Percentiles rank a stretch among this genome's conserved stretches.
These are phyloP conservation scores for Phallus indusiatus DNA, from an alignment of 768 basidiomycete species.

Conservation along the genomic window DNA sequence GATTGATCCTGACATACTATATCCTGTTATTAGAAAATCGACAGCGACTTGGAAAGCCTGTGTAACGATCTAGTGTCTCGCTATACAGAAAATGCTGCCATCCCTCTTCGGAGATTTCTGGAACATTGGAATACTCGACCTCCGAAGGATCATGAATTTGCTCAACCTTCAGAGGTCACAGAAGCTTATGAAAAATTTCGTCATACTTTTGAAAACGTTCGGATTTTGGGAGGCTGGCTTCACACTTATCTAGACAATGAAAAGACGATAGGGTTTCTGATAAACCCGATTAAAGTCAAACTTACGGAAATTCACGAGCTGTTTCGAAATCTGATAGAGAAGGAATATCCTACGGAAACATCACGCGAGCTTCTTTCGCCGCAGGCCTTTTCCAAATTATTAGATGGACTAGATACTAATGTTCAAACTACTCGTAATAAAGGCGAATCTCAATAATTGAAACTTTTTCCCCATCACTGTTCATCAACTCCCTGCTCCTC, in stretches of 20 bases:
- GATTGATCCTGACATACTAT: neutral
- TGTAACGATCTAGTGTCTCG: constrained; percentile 78
- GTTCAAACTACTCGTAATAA: neutral
- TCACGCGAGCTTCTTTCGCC: constrained; percentile 25
- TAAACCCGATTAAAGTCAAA: constrained; percentile 67
- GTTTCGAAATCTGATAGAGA: constrained; percentile 52
- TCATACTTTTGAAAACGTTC: constrained; percentile 43
- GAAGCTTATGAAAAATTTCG: constrained; percentile 47
- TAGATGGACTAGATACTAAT: neutral
- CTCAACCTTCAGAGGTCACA: constrained; percentile 39
- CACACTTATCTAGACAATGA: constrained; percentile 74
- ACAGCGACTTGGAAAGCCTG: constrained; percentile 70
- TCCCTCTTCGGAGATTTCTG: constrained; percentile 55
- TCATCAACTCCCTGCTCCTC: neutral
- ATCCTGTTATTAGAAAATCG: constrained; percentile 54
- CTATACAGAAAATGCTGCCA: constrained; percentile 47
- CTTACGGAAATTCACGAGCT: constrained; percentile 66
- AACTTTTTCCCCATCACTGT: neutral
- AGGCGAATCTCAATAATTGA: neutral
- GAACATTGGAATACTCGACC: constrained; percentile 35
- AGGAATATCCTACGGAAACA: constrained; percentile 35
- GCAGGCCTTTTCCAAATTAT: constrained; percentile 20
- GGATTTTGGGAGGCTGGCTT: constrained; percentile 46
- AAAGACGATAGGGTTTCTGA: constrained; percentile 65
- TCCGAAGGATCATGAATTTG: constrained; percentile 33